A percentile compares a stretch with the other conserved stretches of the same genome.
phyloP scores from a whole-genome alignment of 2,329 filamentous ascomycete genomes.

The Lomentospora prolificans region DNA sequence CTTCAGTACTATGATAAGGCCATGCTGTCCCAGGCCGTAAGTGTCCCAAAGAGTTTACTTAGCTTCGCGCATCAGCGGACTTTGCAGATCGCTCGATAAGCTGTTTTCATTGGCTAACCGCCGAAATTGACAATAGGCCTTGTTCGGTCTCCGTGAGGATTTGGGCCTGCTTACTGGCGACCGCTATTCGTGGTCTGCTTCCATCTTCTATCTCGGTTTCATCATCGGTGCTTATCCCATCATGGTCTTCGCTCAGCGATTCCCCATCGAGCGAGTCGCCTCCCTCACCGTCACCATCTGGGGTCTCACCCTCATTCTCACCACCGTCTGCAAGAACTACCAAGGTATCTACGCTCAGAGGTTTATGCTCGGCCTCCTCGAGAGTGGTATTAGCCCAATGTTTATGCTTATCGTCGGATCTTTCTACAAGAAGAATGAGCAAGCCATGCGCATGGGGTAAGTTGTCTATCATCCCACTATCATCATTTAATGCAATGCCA shows the following conservation, averaged over 20 bases:
- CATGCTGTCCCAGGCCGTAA: conserved; percentile 20
- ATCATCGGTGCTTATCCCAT: conserved; percentile 24
- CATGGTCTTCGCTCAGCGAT: conserved; percentile 20
- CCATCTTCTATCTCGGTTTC: conserved; percentile 30
- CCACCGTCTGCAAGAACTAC: conserved; percentile 32
- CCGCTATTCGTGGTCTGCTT: conserved; percentile 29
- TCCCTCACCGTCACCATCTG: conserved; percentile 5
- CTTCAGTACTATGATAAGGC: conserved; percentile 16
- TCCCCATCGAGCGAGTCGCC: conserved; percentile 13
- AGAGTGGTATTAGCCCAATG: conserved; percentile 36
- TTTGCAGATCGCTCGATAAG: not conserved
- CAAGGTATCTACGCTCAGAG: conserved; percentile 31
- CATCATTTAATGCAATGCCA: not conserved
- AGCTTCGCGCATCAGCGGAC: not conserved
- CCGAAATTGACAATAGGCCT: conserved; percentile 18
- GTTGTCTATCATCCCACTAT: not conserved
- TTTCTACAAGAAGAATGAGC: conserved; percentile 9
- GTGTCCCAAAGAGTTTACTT: not conserved
- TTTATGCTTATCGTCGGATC: conserved; percentile 37
- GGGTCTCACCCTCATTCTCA: conserved; percentile 29
- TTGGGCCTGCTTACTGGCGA: conserved; percentile 21
- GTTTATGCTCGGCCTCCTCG: conserved; percentile 35
- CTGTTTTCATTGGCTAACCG: too few relatives aligned
- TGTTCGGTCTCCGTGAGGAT: conserved; percentile 28
- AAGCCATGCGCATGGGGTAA: conserved; percentile 10